Base-by-base conservation (phyloP, 129 eudicot species). In the Mikania micrantha region DNA sequence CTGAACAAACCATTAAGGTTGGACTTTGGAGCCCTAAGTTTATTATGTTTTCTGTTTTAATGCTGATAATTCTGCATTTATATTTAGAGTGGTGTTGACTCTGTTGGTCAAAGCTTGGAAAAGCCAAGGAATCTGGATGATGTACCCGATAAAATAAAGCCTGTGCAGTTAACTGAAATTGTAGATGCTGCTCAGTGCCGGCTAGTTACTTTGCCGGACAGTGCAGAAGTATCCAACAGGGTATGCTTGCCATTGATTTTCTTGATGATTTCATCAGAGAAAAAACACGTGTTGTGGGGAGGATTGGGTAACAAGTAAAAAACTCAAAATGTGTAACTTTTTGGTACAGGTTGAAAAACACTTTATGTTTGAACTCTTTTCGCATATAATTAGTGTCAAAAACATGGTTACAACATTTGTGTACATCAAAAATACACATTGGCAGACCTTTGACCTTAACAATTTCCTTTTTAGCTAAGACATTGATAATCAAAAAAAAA, bases 151-250 rank as follows among this genome's bases (percentile, higher is more conserved):
- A 91, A 81, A 80, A 22, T 67, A 66, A 91, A 91, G 69, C 81
- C 85, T 13, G 82, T 84, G 88, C 88, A 87, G 86, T 65, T 85
- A 66, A 74, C 93, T 11, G 97, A 91, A 76, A 87, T 91, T 69
- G 53, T 78, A 57, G 95, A 91, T 35, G 83, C 92, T 62, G 81
- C 67, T 57, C 86, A 79, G 58, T 87, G 90, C 61, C 86, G 90
- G 44, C 53, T 83, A 81, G 88, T 91, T 74, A 83, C 95, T 68
- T 54, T 91, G 84, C 93, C 97, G 10, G 93, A 87, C 52, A 84
- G 80, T 60, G 36, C 85, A 66, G 97, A 91, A 48, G 79, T 81
- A 66, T 53, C 84, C 60, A 75, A 75, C 71, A 85, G 80, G 92
- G 97, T 90, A 49, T 31, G 77, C 69, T 28, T 24, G 10, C 39